Evolutionary conservation across 2,329 filamentous ascomycete genomes (phyloP).

Genomic region (Zymoseptoria tritici): DNA sequence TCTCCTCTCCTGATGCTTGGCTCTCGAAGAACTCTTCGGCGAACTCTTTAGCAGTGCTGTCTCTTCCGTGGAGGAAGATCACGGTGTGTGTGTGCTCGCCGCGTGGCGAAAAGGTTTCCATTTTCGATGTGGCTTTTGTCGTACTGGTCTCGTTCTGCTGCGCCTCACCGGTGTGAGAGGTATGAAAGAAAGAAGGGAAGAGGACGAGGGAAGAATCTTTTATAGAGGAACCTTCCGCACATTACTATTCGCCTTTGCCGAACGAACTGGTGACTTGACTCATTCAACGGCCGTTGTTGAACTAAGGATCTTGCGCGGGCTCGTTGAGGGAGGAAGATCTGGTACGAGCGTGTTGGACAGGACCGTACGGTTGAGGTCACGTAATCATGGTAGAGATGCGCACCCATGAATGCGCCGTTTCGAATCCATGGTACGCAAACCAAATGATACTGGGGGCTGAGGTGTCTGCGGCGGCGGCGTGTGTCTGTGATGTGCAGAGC

Average conservation of each 20-base stretch:
- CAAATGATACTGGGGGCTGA: background rate
- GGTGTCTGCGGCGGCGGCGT: no score
- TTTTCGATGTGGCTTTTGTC: background rate
- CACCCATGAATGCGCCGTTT: background rate
- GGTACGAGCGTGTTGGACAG: background rate
- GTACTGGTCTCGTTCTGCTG: background rate
- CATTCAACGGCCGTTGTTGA: background rate
- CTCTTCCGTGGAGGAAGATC: conserved; percentile 42
- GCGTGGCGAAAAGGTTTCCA: background rate
- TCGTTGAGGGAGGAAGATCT: background rate
- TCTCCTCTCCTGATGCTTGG: conserved; percentile 21
- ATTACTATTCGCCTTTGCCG: background rate
- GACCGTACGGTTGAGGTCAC: background rate
- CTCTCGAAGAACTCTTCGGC: conserved; percentile 36
- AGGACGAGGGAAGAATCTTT: background rate
- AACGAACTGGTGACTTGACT: no score
- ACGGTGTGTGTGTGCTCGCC: conserved; percentile 38
- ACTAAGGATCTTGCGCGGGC: background rate
- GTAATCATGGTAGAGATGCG: background rate
- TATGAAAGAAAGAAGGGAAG: background rate
- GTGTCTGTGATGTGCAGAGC: no score
- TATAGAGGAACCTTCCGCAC: background rate
- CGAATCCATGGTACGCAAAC: no score
- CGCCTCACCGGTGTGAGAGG: background rate
- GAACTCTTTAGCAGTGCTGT: conserved; percentile 36